Evolutionary conservation across 768 basidiomycete species (phyloP).

Genomic region (Mycena metata): DNA sequence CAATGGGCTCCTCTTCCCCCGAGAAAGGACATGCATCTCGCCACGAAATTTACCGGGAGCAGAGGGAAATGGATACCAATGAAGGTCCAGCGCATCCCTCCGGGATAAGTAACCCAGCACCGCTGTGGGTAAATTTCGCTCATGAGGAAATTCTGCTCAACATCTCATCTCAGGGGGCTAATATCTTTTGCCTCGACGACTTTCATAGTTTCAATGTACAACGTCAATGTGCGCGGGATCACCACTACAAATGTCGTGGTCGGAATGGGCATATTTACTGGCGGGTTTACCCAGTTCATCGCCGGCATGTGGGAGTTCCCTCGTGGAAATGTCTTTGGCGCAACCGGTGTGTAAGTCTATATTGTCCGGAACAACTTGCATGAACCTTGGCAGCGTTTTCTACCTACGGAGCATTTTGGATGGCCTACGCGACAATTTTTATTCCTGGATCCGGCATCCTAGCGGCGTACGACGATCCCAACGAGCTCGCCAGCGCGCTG

Average conservation of each 20-base stretch:
- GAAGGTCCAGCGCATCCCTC: slow-evolving; percentile 24
- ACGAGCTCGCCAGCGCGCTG: slow-evolving; percentile 68
- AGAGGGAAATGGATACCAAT: neutral
- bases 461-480: slow-evolving; percentile 58
- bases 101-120: slow-evolving; percentile 24
- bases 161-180: slow-evolving; percentile 9
- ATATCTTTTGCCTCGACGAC: slow-evolving; percentile 71
- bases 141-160: neutral
- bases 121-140: neutral
- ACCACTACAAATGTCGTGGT: slow-evolving; percentile 71
- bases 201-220: slow-evolving; percentile 78
- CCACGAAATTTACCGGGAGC: neutral
- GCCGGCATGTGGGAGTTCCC: slow-evolving; percentile 88
- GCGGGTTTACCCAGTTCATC: slow-evolving; percentile 84
- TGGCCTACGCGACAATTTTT: slow-evolving; percentile 79
- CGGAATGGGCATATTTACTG: slow-evolving; percentile 81
- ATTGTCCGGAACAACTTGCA: neutral
- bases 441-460: slow-evolving; percentile 73
- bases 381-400: slow-evolving; percentile 65
- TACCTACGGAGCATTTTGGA: slow-evolving; percentile 84
- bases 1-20: slow-evolving; percentile 1
- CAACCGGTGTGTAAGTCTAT: slow-evolving; percentile 64
- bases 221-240: slow-evolving; percentile 66
- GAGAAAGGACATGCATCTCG: slow-evolving; percentile 20
- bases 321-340: slow-evolving; percentile 73